Percentiles rank a stretch among this genome's conserved stretches.
These are phyloP conservation scores for Penicillium mononematosum DNA, from an alignment of 495 filamentous ascomycete species.

Conservation along the genomic window DNA sequence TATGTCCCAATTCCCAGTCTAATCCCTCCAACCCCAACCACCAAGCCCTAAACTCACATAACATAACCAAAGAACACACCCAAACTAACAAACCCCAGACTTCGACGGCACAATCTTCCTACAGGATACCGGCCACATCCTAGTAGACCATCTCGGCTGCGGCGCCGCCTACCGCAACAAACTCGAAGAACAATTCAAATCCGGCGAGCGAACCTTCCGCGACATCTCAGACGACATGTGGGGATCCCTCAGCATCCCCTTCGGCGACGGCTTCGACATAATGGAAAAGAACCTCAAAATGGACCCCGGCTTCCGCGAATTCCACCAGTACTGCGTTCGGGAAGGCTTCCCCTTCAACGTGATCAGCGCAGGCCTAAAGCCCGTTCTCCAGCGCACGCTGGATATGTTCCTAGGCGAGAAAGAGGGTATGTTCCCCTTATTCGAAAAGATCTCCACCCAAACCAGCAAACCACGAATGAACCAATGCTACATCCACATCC, in stretches of 20 bases:
- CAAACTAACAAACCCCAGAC: constrained; percentile 42
- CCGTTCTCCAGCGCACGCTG: constrained; percentile 60
- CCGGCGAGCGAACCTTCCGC: constrained; percentile 65
- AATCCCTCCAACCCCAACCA: not conserved
- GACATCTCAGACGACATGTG: constrained; percentile 80
- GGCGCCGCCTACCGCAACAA: constrained; percentile 53
- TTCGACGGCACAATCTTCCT: constrained; percentile 80
- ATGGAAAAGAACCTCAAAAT: constrained; percentile 65
- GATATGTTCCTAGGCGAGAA: constrained; percentile 65
- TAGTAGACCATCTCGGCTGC: constrained; percentile 68
- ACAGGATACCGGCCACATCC: constrained; percentile 74
- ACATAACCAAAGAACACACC: not conserved
- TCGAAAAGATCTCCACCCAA: not conserved
- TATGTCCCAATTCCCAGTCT: not conserved
- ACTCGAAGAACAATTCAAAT: constrained; percentile 66
- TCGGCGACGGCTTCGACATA: constrained; percentile 70
- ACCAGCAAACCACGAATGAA: no score
- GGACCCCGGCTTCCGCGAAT: constrained; percentile 63
- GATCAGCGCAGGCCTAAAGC: constrained; percentile 71
- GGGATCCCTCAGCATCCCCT: constrained; percentile 65
- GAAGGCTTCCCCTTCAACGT: constrained; percentile 71
- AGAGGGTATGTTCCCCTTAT: constrained; percentile 31
- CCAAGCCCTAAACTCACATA: not conserved
- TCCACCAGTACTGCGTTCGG: constrained; percentile 63
- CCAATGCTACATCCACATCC: not conserved